A percentile compares a stretch with the other conserved stretches of the same genome.
These are phyloP conservation scores for Isoetes taiwanensis DNA, from an alignment of 75 land plant species.

Conservation along the genomic window DNA sequence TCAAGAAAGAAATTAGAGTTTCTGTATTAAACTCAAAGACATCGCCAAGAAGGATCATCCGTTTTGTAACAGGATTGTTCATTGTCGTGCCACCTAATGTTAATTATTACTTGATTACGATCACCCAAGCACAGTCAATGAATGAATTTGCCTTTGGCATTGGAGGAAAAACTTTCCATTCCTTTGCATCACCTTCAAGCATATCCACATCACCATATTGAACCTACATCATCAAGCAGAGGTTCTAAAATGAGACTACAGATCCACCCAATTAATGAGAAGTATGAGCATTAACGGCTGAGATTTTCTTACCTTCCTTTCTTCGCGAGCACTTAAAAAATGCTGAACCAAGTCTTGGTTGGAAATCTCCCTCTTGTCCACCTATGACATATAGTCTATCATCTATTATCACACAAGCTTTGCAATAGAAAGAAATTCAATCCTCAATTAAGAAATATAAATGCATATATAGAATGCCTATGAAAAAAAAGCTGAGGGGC, in stretches of 20 bases:
- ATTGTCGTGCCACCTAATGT: conserved; percentile 84
- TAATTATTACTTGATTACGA: conserved; percentile 66
- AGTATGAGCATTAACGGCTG: too few species aligned
- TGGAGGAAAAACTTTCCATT: conserved; percentile 59
- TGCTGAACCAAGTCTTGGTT: conserved; percentile 92
- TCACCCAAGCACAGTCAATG: conserved; percentile 90
- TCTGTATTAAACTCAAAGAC: conserved; percentile 58
- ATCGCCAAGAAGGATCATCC: conserved; percentile 81
- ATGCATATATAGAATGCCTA: too few species aligned
- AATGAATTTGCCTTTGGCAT: conserved; percentile 89
- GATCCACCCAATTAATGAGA: too few species aligned
- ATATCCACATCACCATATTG: conserved; percentile 79
- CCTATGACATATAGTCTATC: conserved; percentile 74
- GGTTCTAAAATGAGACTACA: too few species aligned
- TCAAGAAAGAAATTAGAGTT: conserved; percentile 33
- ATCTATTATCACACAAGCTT: conserved; percentile 73
- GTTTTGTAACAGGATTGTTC: conserved; percentile 79
- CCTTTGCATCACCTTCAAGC: conserved; percentile 55
- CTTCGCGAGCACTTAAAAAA: conserved; percentile 83
- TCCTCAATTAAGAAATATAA: too few species aligned
- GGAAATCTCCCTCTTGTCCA: conserved; percentile 99
- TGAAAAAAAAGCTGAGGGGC: too few species aligned
- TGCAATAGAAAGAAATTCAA: too few species aligned
- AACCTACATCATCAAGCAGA: conserved; percentile 45
- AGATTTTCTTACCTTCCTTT: too few species aligned